Base-by-base conservation (phyloP, 179 eudicot species). In the Spinacia oleracea region DNA sequence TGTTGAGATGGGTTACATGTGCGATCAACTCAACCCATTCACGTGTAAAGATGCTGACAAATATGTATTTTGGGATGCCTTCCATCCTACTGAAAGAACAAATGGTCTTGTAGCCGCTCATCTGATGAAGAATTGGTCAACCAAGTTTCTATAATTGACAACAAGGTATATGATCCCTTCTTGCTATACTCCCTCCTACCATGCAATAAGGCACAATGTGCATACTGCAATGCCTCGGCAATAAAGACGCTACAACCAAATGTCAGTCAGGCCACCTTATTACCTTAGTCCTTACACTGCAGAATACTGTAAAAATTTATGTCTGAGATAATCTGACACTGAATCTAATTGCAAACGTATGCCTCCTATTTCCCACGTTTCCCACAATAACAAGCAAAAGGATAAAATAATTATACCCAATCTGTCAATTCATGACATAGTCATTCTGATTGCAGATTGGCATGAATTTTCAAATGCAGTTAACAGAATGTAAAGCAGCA, bases 41-140 rank as follows among this genome's bases (percentile, higher is more conserved):
- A 84, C 89, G 45, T 88, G 91, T 68, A 9, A 64, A 27, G 87
- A 88, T 77, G 89, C 91, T 58, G 83, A 70, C 1, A 86, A 85
- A 40, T 88, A 84, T 63, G 85, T 88, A 27, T 88, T 88, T 29
- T 88, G 91, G 91, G 91, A 88, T 74, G 76, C 91, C 32, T 85
- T 88, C 76, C 91, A 88, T 72, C 88, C 88, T 23, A 85, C 89
- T 15, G 84, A 88, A 60, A 85, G 74, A 60, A 80, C 87, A 59
- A 88, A 81, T 72, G 69, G 51, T 25, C 78, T 86, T 42, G 79
- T 82, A 25, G 74, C 84, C 23, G 34, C 75, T 48, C 79, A 81
- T 65, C 72, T 88, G 73, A 62, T 87, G 42, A 81, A 82, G 59
- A 79, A 77, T 6, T 69, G 55, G 73, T 20, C 43, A 63, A 66